Evolutionary conservation across 192 early-diverging fungal species (phyloP).

Genomic region (Backusella tuberculispora): DNA sequence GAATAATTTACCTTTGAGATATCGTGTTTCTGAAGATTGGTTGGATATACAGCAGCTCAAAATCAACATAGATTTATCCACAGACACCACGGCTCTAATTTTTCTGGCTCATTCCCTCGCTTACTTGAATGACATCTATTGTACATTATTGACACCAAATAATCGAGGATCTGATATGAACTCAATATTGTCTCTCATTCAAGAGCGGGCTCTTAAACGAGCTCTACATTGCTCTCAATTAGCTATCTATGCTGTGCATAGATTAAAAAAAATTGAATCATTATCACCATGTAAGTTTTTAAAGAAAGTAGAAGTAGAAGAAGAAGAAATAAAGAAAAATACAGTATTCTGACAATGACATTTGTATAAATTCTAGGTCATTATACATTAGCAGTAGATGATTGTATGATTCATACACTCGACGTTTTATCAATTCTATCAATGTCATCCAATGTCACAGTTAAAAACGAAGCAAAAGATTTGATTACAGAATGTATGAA

Average conservation of each 20-base stretch:
- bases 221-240: not conserved
- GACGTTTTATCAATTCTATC: not conserved
- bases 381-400: not conserved
- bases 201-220: constrained; percentile 1
- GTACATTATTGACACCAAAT: not conserved
- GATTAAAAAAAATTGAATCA: not conserved
- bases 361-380: not conserved
- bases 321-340: too few species aligned
- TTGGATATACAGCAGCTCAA: not conserved
- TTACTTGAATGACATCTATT: not conserved
- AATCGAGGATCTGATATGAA: not conserved
- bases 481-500: not conserved
- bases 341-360: not conserved
- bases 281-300: not conserved
- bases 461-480: not conserved
- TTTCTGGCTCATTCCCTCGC: not conserved
- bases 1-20: not conserved
- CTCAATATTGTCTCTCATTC: not conserved
- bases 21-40: not conserved
- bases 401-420: not conserved
- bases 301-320: too few species aligned
- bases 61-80: not conserved
- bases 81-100: not conserved
- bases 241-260: not conserved
- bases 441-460: not conserved